Base-by-base conservation (phyloP, 192 early-diverging fungal genomes). In the Helicostylum pulchrum region DNA sequence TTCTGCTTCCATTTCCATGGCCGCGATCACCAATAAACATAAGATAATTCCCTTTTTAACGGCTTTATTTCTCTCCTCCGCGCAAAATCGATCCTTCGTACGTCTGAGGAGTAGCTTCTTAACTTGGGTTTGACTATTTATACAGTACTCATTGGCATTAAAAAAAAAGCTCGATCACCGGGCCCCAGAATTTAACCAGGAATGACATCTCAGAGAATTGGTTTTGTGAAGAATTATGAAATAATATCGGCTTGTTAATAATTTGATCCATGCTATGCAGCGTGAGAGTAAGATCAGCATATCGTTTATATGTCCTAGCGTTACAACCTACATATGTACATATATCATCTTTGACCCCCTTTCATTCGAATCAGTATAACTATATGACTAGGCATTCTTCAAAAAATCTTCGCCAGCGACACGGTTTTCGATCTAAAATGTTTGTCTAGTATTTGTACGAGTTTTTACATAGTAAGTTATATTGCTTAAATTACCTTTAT, bases 211-310 rank as follows among this genome's bases (percentile, higher is more conserved):
- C 55, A 23, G 55, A 57, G 36, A 57, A 57, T 43, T 44, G 55
- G n/a, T 57, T 43, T 57, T 11, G 55, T 57, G 55, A 57, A 43
- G 55, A 23, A 11, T 7, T 1, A 44, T 57, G 55, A 57, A 57
- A 57, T 43, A 57, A 57, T 23, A 57, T 57, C 19, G 19, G 15
- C 36, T 57, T 57, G 55, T 43, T 57, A 21, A 57, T 57, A 19
- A 57, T 57, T 57, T 57, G 55, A 44, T 57, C 39, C 55, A 57
- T 20, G 7, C 55, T 57, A 57, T 55, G 53, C 39, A 55, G n/a
- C 53, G n/a, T 55, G 53, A 55, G 7, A 39, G 53, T 55, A 39
- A 55, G n/a, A 55, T 55, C 11, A 55, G 34, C 39, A 55, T 55
- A 55, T 55, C 15, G 34, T 55, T 31, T 1, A 17, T 39, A 55